Base-by-base conservation (phyloP, 2,329 filamentous ascomycete species). In the Colletotrichum sublineola region DNA sequence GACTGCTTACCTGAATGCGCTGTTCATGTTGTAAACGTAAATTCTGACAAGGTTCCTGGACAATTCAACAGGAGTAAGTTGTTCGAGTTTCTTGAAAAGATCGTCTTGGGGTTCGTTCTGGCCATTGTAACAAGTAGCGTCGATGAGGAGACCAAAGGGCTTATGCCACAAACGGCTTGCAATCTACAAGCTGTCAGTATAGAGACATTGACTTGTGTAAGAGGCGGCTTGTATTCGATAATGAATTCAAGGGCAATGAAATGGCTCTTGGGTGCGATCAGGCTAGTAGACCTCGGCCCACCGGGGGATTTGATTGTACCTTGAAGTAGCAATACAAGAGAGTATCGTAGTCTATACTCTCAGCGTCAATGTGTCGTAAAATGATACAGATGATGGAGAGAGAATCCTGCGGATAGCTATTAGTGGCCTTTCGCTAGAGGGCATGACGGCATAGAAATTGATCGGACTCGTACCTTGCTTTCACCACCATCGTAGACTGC, bases 1-100 rank as follows among this genome's bases (percentile, higher is more conserved):
- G n/a, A 24, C 5, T 57, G 42, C 83, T 74, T 81, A 88, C 87
- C 88, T 87, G 79, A 91, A 92, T 14, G 90, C 87, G 77, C 89
- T 92, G 76, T 93, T 93, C 90, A 93, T 93, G 77, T 93, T 93
- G 80, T 93, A 93, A 20, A 93, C 85, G 75, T 93, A 93, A 52
- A 92, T 85, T 48, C 90, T 85, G 1, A 87, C 84, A 5, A 93
- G 81, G 71, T 91, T 88, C 63, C 84, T 85, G 1, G 87, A 85
- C 56, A 93, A 79, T 75, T 93, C 91, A 0, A 85, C 84, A 0
- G 91, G 91, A 4, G 89, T 90, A 3, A 93, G 84, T 14, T 88
- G 81, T 76, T 92, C 90, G 11, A 92, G 81, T 76, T 88, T 91
- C 65, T 88, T 88, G 76, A 92, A 91, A 2, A 93, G 81, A 24